Base-by-base conservation (phyloP, 2,329 filamentous ascomycete species). In the Phaeosphaeriaceae sp. region DNA sequence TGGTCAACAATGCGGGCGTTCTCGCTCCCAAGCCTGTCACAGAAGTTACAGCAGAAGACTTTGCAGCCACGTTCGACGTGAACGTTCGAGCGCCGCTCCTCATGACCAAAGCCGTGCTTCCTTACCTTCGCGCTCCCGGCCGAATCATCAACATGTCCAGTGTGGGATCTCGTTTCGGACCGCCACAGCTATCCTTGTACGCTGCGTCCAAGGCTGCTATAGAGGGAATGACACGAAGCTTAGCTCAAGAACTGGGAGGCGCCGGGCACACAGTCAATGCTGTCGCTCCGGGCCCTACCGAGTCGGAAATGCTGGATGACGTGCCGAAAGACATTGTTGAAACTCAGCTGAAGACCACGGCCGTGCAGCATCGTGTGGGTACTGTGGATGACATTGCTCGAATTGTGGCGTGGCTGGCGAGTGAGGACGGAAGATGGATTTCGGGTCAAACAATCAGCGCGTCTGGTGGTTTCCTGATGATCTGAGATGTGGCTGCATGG, bases 141-240 rank as follows among this genome's bases (percentile, higher is more conserved):
- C 80, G 86, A 7, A 84, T 89, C 58, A 83, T 89, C 75, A 88
- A 88, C 73, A 82, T 89, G 58, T 81, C 81, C 15, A 87, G 83
- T 1, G 80, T 89, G 1, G 85, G 80, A 10, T 81, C 80, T 1
- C 76, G 86, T 0, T 64, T 65, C 2, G 84, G 82, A 0, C 82
- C 84, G 57, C 70, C 78, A 1, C 69, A 76, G 0, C 61, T 85
- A 2, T 78, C 81, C 1, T 69, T 86, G 2, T 89, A 89, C 70
- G 80, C 80, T 48, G 82, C 83, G 0, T 84, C 82, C 4, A 89
- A 89, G 68, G 85, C 84, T 0, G 87, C 86, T 6, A 70, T 89
- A 17, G 86, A 89, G 70, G 85, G 82, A 0, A 71, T 89, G 54
- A 89, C 87, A 10, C 78, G 86, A 7, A 82, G 79, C 46, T 85